These are phyloP conservation scores for Fusarium sp. DNA, from an alignment of 2,329 filamentous ascomycete species.

Conservation along the genomic window DNA sequence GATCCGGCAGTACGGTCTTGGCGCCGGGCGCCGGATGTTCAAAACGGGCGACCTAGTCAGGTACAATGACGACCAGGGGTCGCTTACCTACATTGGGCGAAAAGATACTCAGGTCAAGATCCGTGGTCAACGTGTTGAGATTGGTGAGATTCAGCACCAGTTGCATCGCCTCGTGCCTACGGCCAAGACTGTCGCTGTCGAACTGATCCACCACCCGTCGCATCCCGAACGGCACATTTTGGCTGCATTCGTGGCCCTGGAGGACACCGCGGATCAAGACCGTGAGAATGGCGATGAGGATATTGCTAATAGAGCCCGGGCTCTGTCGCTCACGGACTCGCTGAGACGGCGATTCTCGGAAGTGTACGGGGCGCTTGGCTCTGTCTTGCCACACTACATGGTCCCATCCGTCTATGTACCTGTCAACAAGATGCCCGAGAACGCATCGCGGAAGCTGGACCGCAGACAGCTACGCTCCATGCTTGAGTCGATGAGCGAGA, in stretches of 20 bases:
- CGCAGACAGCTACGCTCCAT: conserved; percentile 14
- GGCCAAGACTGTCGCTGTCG: conserved; percentile 16
- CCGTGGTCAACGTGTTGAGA: neutral
- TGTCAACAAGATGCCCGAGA: conserved; percentile 21
- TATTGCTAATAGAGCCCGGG: conserved; percentile 13
- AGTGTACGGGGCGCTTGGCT: conserved; percentile 14
- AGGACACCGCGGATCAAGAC: conserved; percentile 10
- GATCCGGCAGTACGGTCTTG: conserved; percentile 14
- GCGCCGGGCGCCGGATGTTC: neutral
- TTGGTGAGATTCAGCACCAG: conserved; percentile 17
- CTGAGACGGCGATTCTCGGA: conserved; percentile 14
- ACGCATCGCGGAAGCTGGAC: conserved; percentile 17
- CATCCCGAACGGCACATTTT: conserved; percentile 20
- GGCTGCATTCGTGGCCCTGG: conserved; percentile 17
- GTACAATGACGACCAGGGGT: neutral
- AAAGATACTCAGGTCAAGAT: no score
- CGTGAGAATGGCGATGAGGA: conserved; percentile 15
- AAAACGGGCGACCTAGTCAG: no score
- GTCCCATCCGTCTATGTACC: conserved; percentile 17
- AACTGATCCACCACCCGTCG: conserved; percentile 14
- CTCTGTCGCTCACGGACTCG: conserved; percentile 14
- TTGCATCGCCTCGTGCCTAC: conserved; percentile 17
- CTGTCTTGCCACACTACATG: conserved; percentile 18
- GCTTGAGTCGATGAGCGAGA: conserved; percentile 19
- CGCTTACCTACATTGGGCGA: conserved; percentile 9